Evolutionary conservation across 225 moss, liverwort and hornwort species (phyloP).

Genomic region (Antitrichia curtipendula): DNA sequence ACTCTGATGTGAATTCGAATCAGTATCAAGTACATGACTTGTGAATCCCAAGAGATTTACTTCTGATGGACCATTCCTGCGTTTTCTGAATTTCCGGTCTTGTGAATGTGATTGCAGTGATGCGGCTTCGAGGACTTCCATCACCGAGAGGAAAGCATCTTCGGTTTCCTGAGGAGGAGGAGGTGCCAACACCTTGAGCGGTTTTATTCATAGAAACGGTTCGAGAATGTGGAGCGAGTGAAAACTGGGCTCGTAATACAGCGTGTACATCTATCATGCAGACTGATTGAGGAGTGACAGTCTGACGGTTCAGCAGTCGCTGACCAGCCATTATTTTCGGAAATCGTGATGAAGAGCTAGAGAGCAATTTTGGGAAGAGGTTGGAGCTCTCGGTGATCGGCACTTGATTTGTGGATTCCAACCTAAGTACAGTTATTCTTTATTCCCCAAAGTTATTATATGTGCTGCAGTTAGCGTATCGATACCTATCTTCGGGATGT

Average conservation of each 20-base stretch:
- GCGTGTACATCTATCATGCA: background rate
- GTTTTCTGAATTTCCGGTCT: background rate
- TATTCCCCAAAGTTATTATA: rapidly evolving
- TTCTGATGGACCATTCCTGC: too few relatives aligned
- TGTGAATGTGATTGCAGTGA: background rate
- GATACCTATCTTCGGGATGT: too few relatives aligned
- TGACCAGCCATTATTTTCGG: background rate
- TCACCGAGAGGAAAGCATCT: slow-evolving; percentile 27
- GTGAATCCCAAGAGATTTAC: too few relatives aligned
- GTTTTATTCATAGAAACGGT: too few relatives aligned
- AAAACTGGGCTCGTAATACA: background rate
- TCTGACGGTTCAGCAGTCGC: background rate
- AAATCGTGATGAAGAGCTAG: too few relatives aligned
- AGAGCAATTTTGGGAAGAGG: background rate
- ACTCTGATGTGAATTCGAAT: background rate
- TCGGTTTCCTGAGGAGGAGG: slow-evolving; percentile 3
- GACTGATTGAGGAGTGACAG: background rate
- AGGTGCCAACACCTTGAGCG: background rate
- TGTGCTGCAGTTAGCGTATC: too few relatives aligned
- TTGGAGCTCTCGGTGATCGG: background rate
- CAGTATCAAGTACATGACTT: background rate
- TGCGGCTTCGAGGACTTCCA: slow-evolving; percentile 12
- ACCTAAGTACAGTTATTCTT: too few relatives aligned
- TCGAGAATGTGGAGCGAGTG: background rate
- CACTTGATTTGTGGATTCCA: too few relatives aligned